Base-by-base conservation (phyloP, 2,329 filamentous ascomycete species). In the Fonsecaea erecta region DNA sequence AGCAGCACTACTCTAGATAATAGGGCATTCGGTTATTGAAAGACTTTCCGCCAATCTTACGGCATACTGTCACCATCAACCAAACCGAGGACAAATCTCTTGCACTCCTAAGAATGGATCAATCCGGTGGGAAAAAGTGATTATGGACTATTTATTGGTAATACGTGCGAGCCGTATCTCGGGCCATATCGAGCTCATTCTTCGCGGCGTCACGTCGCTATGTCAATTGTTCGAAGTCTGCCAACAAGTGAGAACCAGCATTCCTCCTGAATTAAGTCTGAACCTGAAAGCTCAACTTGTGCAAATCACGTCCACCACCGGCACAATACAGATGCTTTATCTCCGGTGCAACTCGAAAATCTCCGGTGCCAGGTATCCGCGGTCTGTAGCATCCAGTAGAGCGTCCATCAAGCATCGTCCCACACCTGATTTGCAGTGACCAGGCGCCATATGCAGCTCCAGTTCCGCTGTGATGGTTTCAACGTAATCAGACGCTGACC, bases 331-430 rank as follows among this genome's bases (percentile, higher is more conserved):
- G 35, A 52, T 71, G 70, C 37, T 60, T 57, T 24, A 69, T 66
- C 14, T 69, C 67, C 3, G 63, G 62, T 6, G 66, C 70, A 46
- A 70, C 74, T 28, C 70, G 67, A 59, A 76, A 82, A 11, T 77
- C 69, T 62, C 80, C 81, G 11, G 79, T 80, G 0, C 75, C 74
- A 61, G 66, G 67, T 84, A 81, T 2, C 74, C 73, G 1, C 76
- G 74, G 68, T 84, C 80, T 32, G 77, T 78, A 3, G 84, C 75
- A 18, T 77, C 76, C 4, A 89, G 73, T 24, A 94, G 76, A 57
- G 85, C 83, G 74, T 94, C 90, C 7, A 96, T 74, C 1, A 96
- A 81, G 28, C 87, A 89, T 3, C 83, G 85, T 1, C 89, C 92
- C 53, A 93, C 80, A 1, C 87, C 83, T 62, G 86, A 83, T 11